phyloP scores from a whole-genome alignment of 2,329 filamentous ascomycete genomes.

The Curvularia verruculosa region DNA sequence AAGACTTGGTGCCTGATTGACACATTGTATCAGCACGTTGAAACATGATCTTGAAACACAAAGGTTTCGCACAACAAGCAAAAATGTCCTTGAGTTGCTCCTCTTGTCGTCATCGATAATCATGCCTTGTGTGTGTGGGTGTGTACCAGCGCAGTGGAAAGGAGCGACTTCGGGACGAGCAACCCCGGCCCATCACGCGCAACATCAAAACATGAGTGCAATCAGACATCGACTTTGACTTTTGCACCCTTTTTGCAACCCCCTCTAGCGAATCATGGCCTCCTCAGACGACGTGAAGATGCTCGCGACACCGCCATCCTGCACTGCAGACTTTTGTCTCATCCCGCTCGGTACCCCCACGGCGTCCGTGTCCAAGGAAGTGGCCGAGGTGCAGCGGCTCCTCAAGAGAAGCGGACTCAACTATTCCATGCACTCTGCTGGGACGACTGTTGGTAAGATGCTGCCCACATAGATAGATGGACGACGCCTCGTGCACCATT shows the following conservation, averaged over 20 bases:
- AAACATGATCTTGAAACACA: neutral
- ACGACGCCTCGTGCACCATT: neutral
- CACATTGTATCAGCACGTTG: neutral
- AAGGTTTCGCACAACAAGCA: neutral
- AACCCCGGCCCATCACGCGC: neutral
- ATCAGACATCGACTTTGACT: neutral
- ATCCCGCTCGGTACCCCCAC: slow-evolving; percentile 72
- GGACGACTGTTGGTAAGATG: slow-evolving; percentile 82
- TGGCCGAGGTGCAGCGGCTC: slow-evolving; percentile 86
- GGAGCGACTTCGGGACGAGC: neutral
- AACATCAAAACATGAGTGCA: neutral
- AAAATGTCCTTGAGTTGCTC: neutral
- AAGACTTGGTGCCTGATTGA: neutral
- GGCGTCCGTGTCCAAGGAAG: slow-evolving; percentile 65
- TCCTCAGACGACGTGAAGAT: slow-evolving; percentile 27
- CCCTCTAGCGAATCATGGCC: slow-evolving; percentile 22
- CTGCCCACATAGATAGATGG: neutral
- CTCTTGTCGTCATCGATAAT: neutral
- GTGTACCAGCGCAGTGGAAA: neutral
- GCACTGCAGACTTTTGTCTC: slow-evolving; percentile 89
- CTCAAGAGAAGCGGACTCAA: slow-evolving; percentile 80
- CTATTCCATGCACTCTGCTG: slow-evolving; percentile 90
- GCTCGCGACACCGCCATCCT: slow-evolving; percentile 68
- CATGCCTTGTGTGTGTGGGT: neutral
- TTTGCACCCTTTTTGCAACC: neutral